These are phyloP conservation scores for Globisporangium apiculatum DNA, from an alignment of 352 stramenopile genomes.

Conservation along the genomic window DNA sequence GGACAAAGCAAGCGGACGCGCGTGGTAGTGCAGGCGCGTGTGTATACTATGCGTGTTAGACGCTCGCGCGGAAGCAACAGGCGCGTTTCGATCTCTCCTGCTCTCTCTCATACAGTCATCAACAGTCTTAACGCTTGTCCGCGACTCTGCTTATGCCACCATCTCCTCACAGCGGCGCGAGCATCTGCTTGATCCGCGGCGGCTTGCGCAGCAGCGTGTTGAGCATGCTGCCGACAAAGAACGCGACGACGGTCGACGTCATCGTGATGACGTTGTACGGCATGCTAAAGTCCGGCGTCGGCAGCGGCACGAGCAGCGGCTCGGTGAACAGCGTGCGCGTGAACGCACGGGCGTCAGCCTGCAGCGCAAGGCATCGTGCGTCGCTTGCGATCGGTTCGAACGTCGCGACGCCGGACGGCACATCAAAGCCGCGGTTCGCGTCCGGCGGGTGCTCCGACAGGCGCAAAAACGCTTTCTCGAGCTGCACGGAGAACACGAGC, in stretches of 20 bases:
- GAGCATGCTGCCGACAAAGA: constrained; percentile 81
- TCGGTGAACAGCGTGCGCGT: constrained; percentile 63
- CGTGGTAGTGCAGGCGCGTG: neutral
- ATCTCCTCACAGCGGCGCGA: constrained; percentile 13
- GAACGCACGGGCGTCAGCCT: constrained; percentile 4
- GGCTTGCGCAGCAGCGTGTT: constrained; percentile 72
- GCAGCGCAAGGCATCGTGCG: constrained; percentile 10
- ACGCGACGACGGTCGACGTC: constrained; percentile 84
- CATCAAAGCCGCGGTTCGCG: constrained; percentile 82
- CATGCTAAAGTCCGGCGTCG: constrained; percentile 88
- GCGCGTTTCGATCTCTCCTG: neutral
- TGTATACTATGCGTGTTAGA: constrained; percentile 5
- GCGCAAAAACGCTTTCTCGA: constrained; percentile 79
- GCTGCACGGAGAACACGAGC: constrained; percentile 61
- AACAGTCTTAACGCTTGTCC: neutral
- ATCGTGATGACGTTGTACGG: constrained; percentile 90
- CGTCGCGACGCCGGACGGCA: constrained; percentile 50
- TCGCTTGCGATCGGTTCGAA: constrained; percentile 19
- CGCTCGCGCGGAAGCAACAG: neutral
- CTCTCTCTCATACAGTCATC: constrained; percentile 1
- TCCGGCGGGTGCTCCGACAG: constrained; percentile 80
- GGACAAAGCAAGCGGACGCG: neutral
- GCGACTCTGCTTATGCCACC: too few relatives aligned
- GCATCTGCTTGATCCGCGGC: constrained; percentile 62
- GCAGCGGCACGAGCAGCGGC: constrained; percentile 71